Conservation (phyloP, 2,329 filamentous ascomycete species). For the Colletotrichum theobromicola region DNA sequence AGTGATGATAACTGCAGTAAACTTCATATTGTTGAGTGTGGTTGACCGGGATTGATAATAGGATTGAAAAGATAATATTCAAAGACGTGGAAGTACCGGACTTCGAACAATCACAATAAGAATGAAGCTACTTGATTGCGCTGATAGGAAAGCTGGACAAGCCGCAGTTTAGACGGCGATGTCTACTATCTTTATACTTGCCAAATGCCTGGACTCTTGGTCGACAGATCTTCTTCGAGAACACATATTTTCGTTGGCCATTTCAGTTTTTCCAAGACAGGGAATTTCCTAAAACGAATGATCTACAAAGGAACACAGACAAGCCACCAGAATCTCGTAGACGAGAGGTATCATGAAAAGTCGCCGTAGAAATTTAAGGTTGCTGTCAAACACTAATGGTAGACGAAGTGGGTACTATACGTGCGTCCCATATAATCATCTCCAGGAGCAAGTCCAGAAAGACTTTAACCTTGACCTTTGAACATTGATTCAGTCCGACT, state of each 20-base stretch:
- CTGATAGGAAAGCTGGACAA: background rate
- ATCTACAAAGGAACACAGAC: background rate
- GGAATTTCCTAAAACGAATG: background rate
- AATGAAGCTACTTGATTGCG: background rate
- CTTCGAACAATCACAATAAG: background rate
- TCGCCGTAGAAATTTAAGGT: background rate
- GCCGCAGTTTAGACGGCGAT: background rate
- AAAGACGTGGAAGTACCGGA: background rate
- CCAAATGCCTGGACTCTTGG: background rate
- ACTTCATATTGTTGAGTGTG: background rate
- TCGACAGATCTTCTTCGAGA: background rate
- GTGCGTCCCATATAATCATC: background rate
- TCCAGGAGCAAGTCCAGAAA: background rate
- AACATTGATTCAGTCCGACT: background rate
- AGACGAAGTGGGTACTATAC: background rate
- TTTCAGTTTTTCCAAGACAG: background rate
- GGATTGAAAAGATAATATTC: background rate
- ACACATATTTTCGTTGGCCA: background rate
- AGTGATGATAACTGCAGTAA: background rate
- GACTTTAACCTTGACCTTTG: background rate
- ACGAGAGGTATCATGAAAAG: background rate
- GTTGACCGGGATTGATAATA: background rate
- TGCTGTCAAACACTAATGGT: background rate
- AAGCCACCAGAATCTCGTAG: background rate
- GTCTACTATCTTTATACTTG: background rate